Base-by-base conservation (phyloP, 208 protist genomes). In the Porcisia deanei region DNA sequence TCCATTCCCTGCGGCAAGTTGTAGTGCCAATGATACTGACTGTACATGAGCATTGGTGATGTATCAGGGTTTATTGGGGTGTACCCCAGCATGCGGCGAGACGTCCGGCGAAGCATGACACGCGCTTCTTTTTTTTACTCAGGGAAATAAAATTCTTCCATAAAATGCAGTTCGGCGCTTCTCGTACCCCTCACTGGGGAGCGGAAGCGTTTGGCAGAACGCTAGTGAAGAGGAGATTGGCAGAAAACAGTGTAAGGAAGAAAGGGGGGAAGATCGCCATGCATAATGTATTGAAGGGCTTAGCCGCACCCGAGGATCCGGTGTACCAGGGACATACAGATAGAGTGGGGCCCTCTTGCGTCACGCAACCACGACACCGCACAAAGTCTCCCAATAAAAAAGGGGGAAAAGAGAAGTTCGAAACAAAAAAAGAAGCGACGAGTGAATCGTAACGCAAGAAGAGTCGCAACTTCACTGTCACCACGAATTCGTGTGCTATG, bases 21-120 rank as follows among this genome's bases (percentile, higher is more conserved):
- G 82, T 97, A 97, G 80, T 97, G 91, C 91, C 93, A 97, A 79
- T 95, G 91, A 66, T 92, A 95, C 72, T 95, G 85, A 71, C 88
- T 95, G 77, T 95, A 95, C 77, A 86, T 84, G 61, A 97, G 74
- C 91, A 95, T 95, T n/a, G 93, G 93, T 10, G 91, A 95, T 14
- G 89, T 97, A 76, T 97, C 93, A 1, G 91, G 91, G 82, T 97
- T 95, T 58, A 97, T 87, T 16, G 91, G 77, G 53, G 83, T 92
- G 82, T 94, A 97, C 34, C 93, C 93, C 63, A 95, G 64, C 8
- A 87, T 71, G 9, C 83, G 64, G 34, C 77, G 71, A 0, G 66
- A 74, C 22, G 84, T 94, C 45, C 87, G 71, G 45, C 89, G 86
- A 64, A 97, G 70, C 90, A 95, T 93, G 67, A 30, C 65, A 20